These are phyloP conservation scores for Ophiostoma triangulosporum DNA, from an alignment of 2,329 filamentous ascomycete genomes.

Conservation along the genomic window DNA sequence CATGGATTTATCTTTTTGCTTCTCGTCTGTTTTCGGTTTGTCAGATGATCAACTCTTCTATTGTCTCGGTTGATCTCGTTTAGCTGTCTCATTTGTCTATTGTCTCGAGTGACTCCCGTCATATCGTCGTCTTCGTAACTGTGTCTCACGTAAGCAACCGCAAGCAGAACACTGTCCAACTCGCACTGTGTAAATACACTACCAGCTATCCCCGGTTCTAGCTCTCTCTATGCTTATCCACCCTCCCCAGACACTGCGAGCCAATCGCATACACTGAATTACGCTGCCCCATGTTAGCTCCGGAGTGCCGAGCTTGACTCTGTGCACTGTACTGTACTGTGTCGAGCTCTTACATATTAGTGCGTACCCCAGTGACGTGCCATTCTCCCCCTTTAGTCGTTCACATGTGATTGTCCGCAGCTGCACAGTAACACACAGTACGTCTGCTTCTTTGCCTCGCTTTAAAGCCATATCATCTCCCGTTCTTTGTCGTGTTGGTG, in stretches of 20 bases:
- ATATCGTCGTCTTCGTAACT: no score
- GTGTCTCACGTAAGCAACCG: background rate
- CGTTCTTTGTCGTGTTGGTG: background rate
- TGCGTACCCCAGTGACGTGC: constrained; percentile 1
- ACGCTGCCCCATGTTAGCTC: constrained; percentile 4
- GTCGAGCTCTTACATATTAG: no score
- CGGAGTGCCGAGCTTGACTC: background rate
- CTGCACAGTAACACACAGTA: background rate
- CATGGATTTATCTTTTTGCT: no score
- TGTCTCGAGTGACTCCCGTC: no score
- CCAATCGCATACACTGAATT: constrained; percentile 10
- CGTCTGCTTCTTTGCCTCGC: background rate
- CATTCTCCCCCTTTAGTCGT: background rate
- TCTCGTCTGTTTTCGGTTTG: no score
- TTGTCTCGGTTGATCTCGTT: no score
- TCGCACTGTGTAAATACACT: background rate
- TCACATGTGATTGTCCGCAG: constrained; percentile 3
- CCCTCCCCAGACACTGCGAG: background rate
- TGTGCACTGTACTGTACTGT: constrained; percentile 1
- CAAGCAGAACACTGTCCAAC: background rate
- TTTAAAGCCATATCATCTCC: background rate
- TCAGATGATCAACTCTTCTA: no score
- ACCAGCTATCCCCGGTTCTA: background rate
- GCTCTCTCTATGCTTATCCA: background rate
- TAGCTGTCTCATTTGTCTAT: no score